Percentiles rank a stretch among this genome's conserved stretches.
Conservation (phyloP, 768 basidiomycete genomes). For the Sarcodon aspratus region DNA sequence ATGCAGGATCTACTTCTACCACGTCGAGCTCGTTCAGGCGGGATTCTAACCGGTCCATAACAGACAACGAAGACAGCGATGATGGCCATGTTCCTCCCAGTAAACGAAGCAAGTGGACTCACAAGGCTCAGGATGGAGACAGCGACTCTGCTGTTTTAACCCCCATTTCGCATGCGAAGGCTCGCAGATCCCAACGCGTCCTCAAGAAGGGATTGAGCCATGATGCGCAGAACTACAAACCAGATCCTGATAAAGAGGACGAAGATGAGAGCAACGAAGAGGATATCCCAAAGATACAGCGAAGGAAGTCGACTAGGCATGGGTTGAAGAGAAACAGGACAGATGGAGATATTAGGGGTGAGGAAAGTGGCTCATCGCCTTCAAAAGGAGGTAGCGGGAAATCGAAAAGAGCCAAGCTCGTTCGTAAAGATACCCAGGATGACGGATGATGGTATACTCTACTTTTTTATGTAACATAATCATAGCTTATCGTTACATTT, state of each 20-base stretch:
- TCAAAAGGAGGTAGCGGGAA: too few species aligned
- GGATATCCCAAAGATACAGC: too few species aligned
- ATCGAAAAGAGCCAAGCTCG: too few species aligned
- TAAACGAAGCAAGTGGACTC: slow-evolving; percentile 10
- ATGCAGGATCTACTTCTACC: slow-evolving; percentile 12
- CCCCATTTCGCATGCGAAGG: neutral
- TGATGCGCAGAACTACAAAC: neutral
- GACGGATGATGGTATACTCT: too few species aligned
- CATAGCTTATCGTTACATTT: too few species aligned
- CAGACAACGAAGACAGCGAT: slow-evolving; percentile 18
- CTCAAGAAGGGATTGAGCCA: neutral
- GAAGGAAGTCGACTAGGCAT: too few species aligned
- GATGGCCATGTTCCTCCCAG: slow-evolving; percentile 13
- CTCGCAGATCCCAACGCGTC: neutral
- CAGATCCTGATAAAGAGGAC: neutral
- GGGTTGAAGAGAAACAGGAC: too few species aligned
- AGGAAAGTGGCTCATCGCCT: too few species aligned
- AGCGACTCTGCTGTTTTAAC: slow-evolving; percentile 5
- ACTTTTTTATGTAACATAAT: too few species aligned
- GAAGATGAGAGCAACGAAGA: neutral
- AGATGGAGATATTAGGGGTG: too few species aligned
- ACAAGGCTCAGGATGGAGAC: neutral
- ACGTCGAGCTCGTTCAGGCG: slow-evolving; percentile 8
- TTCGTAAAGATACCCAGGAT: too few species aligned
- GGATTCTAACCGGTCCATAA: neutral